A percentile compares a stretch with the other conserved stretches of the same genome.
These are phyloP conservation scores for Cladosporium sp. DNA, from an alignment of 2,329 filamentous ascomycete genomes.

Conservation along the genomic window DNA sequence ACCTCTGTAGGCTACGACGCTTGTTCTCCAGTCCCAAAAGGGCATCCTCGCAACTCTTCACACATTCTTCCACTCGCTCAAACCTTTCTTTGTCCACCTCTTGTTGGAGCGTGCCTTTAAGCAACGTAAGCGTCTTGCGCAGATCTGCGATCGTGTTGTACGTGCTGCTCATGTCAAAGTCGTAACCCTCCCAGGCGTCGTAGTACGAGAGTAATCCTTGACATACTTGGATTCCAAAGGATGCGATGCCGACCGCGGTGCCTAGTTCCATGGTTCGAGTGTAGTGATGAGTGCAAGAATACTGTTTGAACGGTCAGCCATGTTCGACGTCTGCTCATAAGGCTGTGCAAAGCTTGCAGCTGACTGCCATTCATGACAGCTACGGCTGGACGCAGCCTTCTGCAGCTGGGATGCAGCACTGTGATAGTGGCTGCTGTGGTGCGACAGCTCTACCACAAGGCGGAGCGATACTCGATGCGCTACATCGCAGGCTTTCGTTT, in stretches of 20 bases:
- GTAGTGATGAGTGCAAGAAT: not conserved
- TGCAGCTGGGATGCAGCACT: not conserved
- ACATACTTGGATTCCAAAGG: conserved; percentile 17
- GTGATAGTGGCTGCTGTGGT: not conserved
- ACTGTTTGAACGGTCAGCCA: not conserved
- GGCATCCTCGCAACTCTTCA: conserved; percentile 10
- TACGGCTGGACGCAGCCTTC: not conserved
- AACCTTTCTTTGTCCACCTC: conserved; percentile 6
- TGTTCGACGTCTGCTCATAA: not conserved
- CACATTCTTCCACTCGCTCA: conserved; percentile 8
- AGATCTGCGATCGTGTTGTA: conserved; percentile 14
- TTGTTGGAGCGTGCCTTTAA: conserved; percentile 5
- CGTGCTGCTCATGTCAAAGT: conserved; percentile 12
- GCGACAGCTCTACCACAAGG: not conserved
- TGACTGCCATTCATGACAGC: not conserved
- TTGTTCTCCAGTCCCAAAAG: conserved; percentile 13
- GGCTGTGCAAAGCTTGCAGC: not conserved
- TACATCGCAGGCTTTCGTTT: not conserved
- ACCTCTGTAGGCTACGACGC: conserved; percentile 5
- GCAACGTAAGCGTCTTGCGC: conserved; percentile 13
- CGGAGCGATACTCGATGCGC: not conserved
- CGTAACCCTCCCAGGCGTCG: conserved; percentile 14
- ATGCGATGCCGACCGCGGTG: conserved; percentile 15
- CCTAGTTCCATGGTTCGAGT: conserved; percentile 10
- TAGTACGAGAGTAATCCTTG: conserved; percentile 17